These are phyloP conservation scores for Phoma sp. DNA, from an alignment of 2,329 filamentous ascomycete genomes.

Conservation along the genomic window DNA sequence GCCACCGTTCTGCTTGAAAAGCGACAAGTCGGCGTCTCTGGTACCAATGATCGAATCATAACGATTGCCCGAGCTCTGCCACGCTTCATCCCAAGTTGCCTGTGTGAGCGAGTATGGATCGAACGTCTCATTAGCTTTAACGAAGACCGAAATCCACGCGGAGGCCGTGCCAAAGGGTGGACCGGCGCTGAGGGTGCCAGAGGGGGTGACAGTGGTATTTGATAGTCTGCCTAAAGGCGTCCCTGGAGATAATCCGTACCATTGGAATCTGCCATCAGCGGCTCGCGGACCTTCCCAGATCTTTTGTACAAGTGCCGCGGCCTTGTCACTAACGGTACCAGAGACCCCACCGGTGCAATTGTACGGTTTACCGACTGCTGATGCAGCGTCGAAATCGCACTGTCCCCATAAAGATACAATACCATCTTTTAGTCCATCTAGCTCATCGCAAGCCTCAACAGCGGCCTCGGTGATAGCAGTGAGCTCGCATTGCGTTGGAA, in stretches of 20 bases:
- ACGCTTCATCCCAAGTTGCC: conserved; percentile 6
- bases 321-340: conserved; percentile 8
- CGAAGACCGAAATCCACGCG: conserved; percentile 21
- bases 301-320: conserved; percentile 18
- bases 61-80: no score
- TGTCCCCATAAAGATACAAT: conserved; percentile 33
- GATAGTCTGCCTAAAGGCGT: conserved; percentile 1
- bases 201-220: conserved; percentile 14
- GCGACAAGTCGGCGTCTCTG: conserved; percentile 14
- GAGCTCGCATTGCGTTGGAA: conserved; percentile 17
- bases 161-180: conserved; percentile 14
- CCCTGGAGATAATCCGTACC: conserved; percentile 15
- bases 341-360: conserved; percentile 9
- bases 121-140: conserved; percentile 16
- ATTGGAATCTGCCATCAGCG: conserved; percentile 19
- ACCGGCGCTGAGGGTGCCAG: conserved; percentile 15
- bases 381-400: conserved; percentile 14
- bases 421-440: conserved; percentile 37
- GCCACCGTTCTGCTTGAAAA: conserved; percentile 24
- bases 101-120: conserved; percentile 13
- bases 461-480: conserved; percentile 16
- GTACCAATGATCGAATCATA: conserved; percentile 23
- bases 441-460: conserved; percentile 23
- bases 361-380: conserved; percentile 12
- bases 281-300: conserved; percentile 23